Percentiles rank a stretch among this genome's conserved stretches.
Evolutionary conservation across 768 basidiomycete species (phyloP).

Genomic region (Boletellus ananiceps): DNA sequence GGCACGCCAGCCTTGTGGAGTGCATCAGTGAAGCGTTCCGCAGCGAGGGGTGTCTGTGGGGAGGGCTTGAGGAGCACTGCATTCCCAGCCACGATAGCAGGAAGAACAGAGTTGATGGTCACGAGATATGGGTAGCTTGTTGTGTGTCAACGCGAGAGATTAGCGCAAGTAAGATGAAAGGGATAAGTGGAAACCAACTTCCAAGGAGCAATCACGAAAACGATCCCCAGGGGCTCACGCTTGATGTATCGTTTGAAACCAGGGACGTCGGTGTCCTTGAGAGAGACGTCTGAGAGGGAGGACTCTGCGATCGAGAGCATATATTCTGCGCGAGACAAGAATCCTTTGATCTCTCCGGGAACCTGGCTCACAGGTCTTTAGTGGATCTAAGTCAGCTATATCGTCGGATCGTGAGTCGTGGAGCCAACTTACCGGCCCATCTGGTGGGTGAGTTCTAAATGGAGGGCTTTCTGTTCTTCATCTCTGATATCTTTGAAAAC

Average conservation of each 20-base stretch:
- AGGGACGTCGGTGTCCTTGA: conserved; percentile 75
- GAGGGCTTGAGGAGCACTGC: conserved; percentile 91
- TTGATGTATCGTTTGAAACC: conserved; percentile 83
- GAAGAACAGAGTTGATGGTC: conserved; percentile 87
- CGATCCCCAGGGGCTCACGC: conserved; percentile 79
- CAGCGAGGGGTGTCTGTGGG: conserved; percentile 89
- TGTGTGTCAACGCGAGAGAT: conserved; percentile 25
- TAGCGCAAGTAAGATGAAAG: not conserved
- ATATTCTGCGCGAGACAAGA: conserved; percentile 76
- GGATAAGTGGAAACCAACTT: conserved; percentile 52
- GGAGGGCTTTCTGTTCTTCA: conserved; percentile 48
- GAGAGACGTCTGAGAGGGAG: conserved; percentile 66
- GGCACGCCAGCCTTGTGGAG: conserved; percentile 79
- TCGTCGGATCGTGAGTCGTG: not conserved
- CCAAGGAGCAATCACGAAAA: conserved; percentile 89
- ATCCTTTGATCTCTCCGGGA: conserved; percentile 75
- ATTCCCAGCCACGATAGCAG: conserved; percentile 88
- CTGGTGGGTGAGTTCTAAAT: conserved; percentile 74
- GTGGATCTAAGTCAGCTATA: not conserved
- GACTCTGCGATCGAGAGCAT: conserved; percentile 80
- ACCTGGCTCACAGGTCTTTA: conserved; percentile 73
- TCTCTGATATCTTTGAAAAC: conserved; percentile 42
- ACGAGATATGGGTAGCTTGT: conserved; percentile 89
- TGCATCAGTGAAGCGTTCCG: conserved; percentile 71
- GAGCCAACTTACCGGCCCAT: conserved; percentile 75